These are phyloP conservation scores for Penicillium diatomitis DNA, from an alignment of 495 filamentous ascomycete genomes.

Conservation along the genomic window DNA sequence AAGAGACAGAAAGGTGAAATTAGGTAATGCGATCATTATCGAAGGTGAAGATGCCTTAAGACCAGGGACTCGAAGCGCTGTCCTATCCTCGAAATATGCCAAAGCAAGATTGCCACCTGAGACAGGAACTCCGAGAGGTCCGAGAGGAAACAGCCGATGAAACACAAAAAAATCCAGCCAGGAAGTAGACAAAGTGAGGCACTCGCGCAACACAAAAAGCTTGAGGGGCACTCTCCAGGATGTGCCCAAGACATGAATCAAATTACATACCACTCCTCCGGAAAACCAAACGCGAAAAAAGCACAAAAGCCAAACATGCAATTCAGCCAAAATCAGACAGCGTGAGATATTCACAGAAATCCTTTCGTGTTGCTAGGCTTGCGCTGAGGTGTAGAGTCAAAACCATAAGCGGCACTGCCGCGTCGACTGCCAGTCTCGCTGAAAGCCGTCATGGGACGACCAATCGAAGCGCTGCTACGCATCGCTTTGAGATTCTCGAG, in stretches of 20 bases:
- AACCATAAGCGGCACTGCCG: constrained; percentile 31
- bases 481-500: constrained; percentile 76
- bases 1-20: too few species aligned
- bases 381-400: constrained; percentile 30
- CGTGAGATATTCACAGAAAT: constrained; percentile 29
- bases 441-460: constrained; percentile 24
- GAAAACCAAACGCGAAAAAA: constrained; percentile 2
- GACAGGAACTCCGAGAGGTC: constrained; percentile 6
- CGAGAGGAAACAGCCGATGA: too few species aligned
- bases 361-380: constrained; percentile 43
- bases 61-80: too few species aligned
- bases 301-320: constrained; percentile 4
- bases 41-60: too few species aligned
- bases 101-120: constrained; percentile 4
- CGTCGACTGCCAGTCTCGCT: constrained; percentile 34
- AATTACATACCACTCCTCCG: too few species aligned
- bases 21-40: too few species aligned
- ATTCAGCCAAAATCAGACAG: constrained; percentile 11
- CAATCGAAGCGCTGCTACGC: constrained; percentile 39
- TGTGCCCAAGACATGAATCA: not conserved
- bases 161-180: too few species aligned
- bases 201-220: constrained; percentile 3
- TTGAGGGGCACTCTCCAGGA: constrained; percentile 9
- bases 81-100: not conserved
- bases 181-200: too few species aligned